Percentiles rank a stretch among this genome's conserved stretches.
phyloP scores from a whole-genome alignment of 2,329 filamentous ascomycete genomes.

The Ophiostoma australiae region DNA sequence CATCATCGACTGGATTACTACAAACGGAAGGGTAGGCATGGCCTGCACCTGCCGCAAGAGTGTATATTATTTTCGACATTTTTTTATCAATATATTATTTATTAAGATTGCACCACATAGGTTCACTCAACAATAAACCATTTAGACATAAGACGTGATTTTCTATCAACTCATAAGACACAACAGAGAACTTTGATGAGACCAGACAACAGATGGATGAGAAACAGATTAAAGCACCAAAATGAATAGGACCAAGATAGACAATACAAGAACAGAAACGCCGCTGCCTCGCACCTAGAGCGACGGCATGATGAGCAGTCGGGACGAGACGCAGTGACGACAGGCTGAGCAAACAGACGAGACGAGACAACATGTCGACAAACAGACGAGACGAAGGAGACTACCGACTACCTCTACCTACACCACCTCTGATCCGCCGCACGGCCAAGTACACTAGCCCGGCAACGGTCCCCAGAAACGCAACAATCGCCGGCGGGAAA shows the following conservation, averaged over 20 bases:
- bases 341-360: not conserved
- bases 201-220: not conserved
- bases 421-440: constrained; percentile 31
- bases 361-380: not conserved
- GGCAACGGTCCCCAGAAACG: constrained; percentile 35
- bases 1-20: not conserved
- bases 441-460: constrained; percentile 38
- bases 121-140: too few species aligned
- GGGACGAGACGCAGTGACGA: not conserved
- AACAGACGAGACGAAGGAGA: not conserved
- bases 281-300: not conserved
- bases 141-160: not conserved
- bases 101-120: not conserved
- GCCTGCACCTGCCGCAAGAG: not conserved
- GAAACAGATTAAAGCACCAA: constrained; percentile 5
- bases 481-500: constrained; percentile 42
- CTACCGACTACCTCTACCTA: constrained; percentile 7
- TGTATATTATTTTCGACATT: not conserved
- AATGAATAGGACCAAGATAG: not conserved
- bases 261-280: not conserved
- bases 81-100: not conserved
- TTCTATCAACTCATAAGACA: not conserved
- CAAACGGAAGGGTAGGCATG: not conserved
- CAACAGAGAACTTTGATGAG: not conserved
- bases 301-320: not conserved